Base-by-base conservation (phyloP, 331 rosid genomes). In the Ulmus americana region DNA sequence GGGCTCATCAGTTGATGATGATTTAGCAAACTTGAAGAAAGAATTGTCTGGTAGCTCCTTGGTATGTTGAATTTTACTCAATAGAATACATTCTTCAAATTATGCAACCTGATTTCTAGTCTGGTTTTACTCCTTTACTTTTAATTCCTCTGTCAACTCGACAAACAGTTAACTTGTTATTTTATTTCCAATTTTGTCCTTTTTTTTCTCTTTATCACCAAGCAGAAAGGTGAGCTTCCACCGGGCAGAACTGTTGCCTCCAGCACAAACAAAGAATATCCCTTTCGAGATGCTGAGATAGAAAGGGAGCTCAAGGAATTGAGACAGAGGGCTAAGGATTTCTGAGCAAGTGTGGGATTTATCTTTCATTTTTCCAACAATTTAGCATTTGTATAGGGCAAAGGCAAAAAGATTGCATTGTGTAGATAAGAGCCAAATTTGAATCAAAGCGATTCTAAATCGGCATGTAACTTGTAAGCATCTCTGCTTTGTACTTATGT, bases 201-300 rank as follows among this genome's bases (percentile, higher is more conserved):
- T 39, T 12, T 61, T 10, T 15, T 8, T 49, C 8, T 39, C 49
- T 45, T 15, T 54, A 14, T 10, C 58, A 65, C 71, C 52, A 14
- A 65, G 70, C 87, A 91, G 97, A 91, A 86, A 83, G 97, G 97
- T 57, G 94, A 88, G 68, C 96, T 91, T 70, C 97, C 96, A 13
- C 96, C 94, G 0, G 97, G 97, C 76, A 86, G 96, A 88, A 84
- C 87, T 58, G 65, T 46, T 39, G n/a, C 69, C 49, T 41, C 81
- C 6, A 81, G 77, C 64, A 15, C 83, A 6, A 80, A 45, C 59
- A 73, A 68, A 46, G 74, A 82, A 61, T 79, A 59, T 61, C 96
- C 96, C 20, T 77, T 84, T 79, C 86, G 86, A 74, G 97, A 91
- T 77, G 59, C 90, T 7, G 96, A 84, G 56, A 91, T 91, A 38